Percentiles rank a stretch among this genome's conserved stretches.
Conservation (phyloP, 2,329 filamentous ascomycete species). For the Pseudogymnoascus sp. region DNA sequence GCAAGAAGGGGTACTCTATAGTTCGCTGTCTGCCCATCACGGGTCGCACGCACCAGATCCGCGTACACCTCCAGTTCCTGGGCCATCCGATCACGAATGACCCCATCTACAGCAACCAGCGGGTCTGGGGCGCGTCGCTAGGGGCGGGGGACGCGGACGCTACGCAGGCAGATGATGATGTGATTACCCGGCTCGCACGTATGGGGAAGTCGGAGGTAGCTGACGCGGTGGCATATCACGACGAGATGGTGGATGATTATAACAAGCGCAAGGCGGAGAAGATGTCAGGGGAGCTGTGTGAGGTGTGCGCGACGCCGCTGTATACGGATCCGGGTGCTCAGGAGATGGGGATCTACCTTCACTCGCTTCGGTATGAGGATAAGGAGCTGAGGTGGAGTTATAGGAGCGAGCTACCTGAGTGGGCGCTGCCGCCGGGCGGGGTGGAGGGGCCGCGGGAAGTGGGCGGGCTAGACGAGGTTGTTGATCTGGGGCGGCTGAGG, state of each 20-base stretch:
- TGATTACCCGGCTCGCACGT: conserved; percentile 71
- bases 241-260: conserved; percentile 86
- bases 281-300: conserved; percentile 77
- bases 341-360: conserved; percentile 87
- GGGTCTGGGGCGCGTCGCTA: conserved; percentile 77
- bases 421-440: conserved; percentile 67
- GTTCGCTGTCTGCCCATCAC: conserved; percentile 91
- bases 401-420: conserved; percentile 70
- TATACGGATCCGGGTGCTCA: conserved; percentile 89
- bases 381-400: conserved; percentile 78
- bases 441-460: conserved; percentile 56
- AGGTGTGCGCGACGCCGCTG: conserved; percentile 73
- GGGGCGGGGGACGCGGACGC: conserved; percentile 59
- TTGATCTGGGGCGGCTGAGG: conserved; percentile 39
- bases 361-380: conserved; percentile 84
- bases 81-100: conserved; percentile 96
- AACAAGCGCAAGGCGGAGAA: conserved; percentile 86
- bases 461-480: conserved; percentile 47
- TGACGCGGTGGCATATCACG: conserved; percentile 84
- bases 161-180: conserved; percentile 69
- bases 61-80: conserved; percentile 88
- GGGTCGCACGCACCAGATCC: conserved; percentile 86
- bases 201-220: conserved; percentile 95
- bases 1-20: conserved; percentile 79
- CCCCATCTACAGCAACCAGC: conserved; percentile 91